phyloP scores from a whole-genome alignment of 2,329 filamentous ascomycete species.

The Pestalotiopsis sp. region DNA sequence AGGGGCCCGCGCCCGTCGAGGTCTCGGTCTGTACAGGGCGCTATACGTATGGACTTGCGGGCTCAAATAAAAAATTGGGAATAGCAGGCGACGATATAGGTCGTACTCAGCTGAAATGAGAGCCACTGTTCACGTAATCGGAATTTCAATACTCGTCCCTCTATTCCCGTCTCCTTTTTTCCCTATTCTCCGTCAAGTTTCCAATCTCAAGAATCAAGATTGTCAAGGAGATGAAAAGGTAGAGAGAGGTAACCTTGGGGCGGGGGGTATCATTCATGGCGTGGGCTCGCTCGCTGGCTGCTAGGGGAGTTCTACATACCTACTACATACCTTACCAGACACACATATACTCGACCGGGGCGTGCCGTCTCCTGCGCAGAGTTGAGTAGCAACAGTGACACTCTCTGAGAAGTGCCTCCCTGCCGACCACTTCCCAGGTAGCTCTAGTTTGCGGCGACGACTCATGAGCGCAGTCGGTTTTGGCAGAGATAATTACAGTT shows the following conservation, averaged over 20 bases:
- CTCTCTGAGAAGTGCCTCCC: background rate
- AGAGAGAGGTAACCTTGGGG: background rate
- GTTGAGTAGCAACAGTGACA: background rate
- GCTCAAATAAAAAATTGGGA: background rate
- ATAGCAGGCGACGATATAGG: background rate
- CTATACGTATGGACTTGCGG: background rate
- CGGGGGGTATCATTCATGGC: background rate
- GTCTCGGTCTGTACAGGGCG: background rate
- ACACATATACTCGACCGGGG: background rate
- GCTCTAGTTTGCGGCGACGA: background rate
- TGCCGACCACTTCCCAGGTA: background rate
- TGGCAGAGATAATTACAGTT: slow-evolving; percentile 6
- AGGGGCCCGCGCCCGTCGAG: background rate
- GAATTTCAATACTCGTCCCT: background rate
- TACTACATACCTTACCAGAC: background rate
- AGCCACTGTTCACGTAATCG: background rate
- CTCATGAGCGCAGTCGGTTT: background rate
- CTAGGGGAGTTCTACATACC: background rate
- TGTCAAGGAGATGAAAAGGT: background rate
- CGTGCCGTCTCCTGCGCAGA: background rate
- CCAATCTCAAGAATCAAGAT: background rate
- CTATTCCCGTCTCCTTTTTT: background rate
- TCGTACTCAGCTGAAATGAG: slow-evolving; percentile 2
- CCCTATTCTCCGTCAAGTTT: background rate
- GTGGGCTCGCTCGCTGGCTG: background rate